phyloP scores from a whole-genome alignment of 257 asterid species.

The Nicotiana otophora region DNA sequence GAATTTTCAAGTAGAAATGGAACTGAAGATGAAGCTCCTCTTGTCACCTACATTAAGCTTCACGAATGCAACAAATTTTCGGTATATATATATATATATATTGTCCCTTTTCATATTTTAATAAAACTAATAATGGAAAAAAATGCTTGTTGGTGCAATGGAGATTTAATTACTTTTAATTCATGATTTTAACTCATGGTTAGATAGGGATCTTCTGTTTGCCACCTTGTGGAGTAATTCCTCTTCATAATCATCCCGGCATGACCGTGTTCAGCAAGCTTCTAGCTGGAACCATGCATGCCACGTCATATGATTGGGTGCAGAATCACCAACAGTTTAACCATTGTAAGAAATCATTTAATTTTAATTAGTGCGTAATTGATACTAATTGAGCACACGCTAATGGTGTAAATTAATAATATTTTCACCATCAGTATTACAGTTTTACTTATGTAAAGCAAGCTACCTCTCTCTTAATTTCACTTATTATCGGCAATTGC shows the following conservation, averaged over 20 bases:
- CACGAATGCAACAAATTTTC: slow-evolving; percentile 17
- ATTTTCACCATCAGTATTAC: too few species aligned
- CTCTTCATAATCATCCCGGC: slow-evolving; percentile 38
- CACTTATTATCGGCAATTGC: neutral
- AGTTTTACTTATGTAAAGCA: neutral
- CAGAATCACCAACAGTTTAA: slow-evolving; percentile 4
- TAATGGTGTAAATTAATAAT: neutral
- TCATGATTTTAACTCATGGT: neutral
- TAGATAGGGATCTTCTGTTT: slow-evolving; percentile 33
- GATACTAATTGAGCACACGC: neutral
- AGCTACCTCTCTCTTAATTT: neutral
- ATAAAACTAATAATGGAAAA: neutral
- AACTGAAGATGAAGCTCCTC: slow-evolving; percentile 5
- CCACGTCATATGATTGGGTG: slow-evolving; percentile 37
- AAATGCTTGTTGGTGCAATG: neutral
- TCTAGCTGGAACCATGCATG: slow-evolving; percentile 23
- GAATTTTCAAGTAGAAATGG: neutral
- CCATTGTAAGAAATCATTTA: neutral
- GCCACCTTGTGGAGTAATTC: slow-evolving; percentile 33
- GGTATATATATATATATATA: neutral
- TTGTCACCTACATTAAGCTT: slow-evolving; percentile 15
- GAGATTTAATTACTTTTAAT: neutral
- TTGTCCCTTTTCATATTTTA: neutral
- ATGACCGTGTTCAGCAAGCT: slow-evolving; percentile 40
- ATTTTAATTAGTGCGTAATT: neutral